Evolutionary conservation across 208 protist species (phyloP).

Genomic region (Acanthamoeba healyi): DNA sequence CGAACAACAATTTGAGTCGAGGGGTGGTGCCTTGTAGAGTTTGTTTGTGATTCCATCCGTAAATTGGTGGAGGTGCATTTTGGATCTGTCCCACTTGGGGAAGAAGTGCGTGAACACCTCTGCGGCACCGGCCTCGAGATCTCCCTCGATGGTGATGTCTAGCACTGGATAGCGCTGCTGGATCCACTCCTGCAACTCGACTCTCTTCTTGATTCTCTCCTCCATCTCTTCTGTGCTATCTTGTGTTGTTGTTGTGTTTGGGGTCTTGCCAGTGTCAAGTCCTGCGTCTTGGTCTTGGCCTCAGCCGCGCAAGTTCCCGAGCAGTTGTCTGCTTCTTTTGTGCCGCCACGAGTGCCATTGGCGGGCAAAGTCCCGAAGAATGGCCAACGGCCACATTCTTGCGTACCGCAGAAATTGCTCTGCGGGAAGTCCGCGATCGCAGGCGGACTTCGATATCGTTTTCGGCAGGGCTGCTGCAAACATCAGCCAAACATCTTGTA

Average conservation of each 20-base stretch:
- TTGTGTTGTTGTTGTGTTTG: neutral
- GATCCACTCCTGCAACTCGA: constrained; percentile 20
- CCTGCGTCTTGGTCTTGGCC: too few relatives aligned
- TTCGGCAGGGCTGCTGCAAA: too few relatives aligned
- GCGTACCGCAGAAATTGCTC: neutral
- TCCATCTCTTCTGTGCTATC: neutral
- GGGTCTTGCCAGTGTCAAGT: too few relatives aligned
- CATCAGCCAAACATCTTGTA: too few relatives aligned
- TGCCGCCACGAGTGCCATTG: neutral
- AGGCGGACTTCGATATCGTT: too few relatives aligned
- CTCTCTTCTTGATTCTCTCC: neutral
- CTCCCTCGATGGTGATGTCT: constrained; percentile 22
- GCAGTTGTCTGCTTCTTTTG: too few relatives aligned
- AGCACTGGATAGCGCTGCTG: constrained; percentile 18
- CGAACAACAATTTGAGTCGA: neutral
- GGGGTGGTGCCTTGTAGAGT: constrained; percentile 41
- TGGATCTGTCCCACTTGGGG: constrained; percentile 41
- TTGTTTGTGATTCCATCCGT: constrained; percentile 69
- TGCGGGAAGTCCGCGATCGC: too few relatives aligned
- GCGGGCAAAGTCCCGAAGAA: too few relatives aligned
- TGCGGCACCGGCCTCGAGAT: constrained; percentile 25
- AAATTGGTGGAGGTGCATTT: constrained; percentile 59
- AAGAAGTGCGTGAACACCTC: constrained; percentile 67
- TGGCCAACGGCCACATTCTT: too few relatives aligned
- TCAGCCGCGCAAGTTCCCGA: too few relatives aligned